phyloP scores from a whole-genome alignment of 345 rosid species.

The Eucalyptus polyanthemos region DNA sequence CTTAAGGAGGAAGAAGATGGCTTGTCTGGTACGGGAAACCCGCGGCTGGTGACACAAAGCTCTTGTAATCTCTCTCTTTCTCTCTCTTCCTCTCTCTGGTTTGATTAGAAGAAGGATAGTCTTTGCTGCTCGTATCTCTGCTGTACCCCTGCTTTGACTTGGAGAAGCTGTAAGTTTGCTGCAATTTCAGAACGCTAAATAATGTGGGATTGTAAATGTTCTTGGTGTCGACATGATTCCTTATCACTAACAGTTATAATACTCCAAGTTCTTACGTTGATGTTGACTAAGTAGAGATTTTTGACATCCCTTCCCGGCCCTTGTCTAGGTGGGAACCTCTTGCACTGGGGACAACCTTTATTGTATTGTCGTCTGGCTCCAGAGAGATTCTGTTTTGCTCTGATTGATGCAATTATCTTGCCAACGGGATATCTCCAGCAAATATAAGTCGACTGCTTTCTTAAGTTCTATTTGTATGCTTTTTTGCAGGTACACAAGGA shows the following conservation, averaged over 20 bases:
- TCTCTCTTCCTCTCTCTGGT: background rate
- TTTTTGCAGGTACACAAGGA: constrained; percentile 68
- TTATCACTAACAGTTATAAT: too few relatives aligned
- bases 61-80: constrained; percentile 32
- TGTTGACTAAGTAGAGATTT: too few relatives aligned
- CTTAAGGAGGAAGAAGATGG: constrained; percentile 94
- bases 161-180: background rate
- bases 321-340: too few relatives aligned
- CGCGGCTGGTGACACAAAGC: constrained; percentile 78
- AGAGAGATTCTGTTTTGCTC: background rate
- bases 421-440: background rate
- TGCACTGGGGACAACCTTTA: too few relatives aligned
- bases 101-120: background rate
- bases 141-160: background rate
- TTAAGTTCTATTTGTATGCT: background rate
- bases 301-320: too few relatives aligned
- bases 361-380: background rate
- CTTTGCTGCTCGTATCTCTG: background rate
- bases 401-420: background rate
- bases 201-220: background rate
- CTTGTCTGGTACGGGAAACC: constrained; percentile 52
- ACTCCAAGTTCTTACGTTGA: too few relatives aligned
- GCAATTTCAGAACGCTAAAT: background rate
- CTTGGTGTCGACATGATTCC: background rate
- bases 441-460: background rate